A percentile compares a stretch with the other conserved stretches of the same genome.
Evolutionary conservation across 176 grass and related monocot genomes (phyloP).

Genomic region (Oryza meridionalis): DNA sequence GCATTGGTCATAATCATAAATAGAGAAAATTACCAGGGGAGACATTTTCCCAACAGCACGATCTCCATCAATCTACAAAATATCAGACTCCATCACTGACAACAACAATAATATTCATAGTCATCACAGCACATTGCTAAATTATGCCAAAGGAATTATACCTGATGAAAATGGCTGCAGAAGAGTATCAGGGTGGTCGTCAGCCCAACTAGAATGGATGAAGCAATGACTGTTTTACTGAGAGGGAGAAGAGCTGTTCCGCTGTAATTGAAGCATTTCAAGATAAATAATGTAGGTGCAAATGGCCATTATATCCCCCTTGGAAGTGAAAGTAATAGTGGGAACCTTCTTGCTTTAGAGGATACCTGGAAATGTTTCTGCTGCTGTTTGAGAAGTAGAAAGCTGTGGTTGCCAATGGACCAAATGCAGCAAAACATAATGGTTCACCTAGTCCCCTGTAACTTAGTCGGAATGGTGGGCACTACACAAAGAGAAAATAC

Average conservation of each 20-base stretch:
- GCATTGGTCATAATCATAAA: neutral
- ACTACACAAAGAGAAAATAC: slow-evolving; percentile 50
- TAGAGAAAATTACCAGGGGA: slow-evolving; percentile 61
- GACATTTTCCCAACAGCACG: slow-evolving; percentile 87
- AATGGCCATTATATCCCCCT: neutral
- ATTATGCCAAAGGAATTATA: slow-evolving; percentile 16
- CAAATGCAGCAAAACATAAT: slow-evolving; percentile 91
- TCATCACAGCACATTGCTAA: neutral
- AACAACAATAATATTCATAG: slow-evolving; percentile 18
- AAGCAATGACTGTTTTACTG: slow-evolving; percentile 60
- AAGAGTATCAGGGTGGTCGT: slow-evolving; percentile 97
- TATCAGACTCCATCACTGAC: slow-evolving; percentile 7
- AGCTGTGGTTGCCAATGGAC: slow-evolving; percentile 80
- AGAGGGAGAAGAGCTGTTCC: slow-evolving; percentile 57
- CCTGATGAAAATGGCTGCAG: slow-evolving; percentile 99
- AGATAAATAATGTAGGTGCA: neutral
- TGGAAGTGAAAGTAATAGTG: slow-evolving; percentile 1
- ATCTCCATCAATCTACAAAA: slow-evolving; percentile 81
- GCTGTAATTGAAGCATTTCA: slow-evolving; percentile 55
- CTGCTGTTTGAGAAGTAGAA: slow-evolving; percentile 83
- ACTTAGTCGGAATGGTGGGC: slow-evolving; percentile 86
- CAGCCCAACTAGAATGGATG: slow-evolving; percentile 86
- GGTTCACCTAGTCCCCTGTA: slow-evolving; percentile 91
- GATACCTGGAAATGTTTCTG: slow-evolving; percentile 51
- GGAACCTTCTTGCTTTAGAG: slow-evolving; percentile 17